phyloP scores from a whole-genome alignment of 176 grass and related monocot genomes.

The bread wheat (Triticum aestivum) region DNA sequence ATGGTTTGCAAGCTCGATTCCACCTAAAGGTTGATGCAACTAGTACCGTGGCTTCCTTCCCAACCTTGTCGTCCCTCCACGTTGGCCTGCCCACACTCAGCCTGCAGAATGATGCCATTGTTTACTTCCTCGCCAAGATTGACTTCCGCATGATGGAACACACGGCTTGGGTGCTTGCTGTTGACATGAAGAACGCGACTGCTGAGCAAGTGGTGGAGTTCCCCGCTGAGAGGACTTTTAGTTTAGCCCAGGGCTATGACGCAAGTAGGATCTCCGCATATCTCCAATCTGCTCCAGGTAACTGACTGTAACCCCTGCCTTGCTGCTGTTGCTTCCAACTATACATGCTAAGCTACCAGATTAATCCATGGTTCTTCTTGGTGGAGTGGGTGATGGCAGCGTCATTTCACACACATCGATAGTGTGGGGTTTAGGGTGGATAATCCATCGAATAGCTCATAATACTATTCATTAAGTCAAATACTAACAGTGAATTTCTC shows the following conservation, averaged over 20 bases:
- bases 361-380: too few species aligned
- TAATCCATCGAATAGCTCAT: too few species aligned
- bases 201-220: neutral
- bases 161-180: neutral
- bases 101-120: neutral
- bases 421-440: too few species aligned
- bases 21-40: neutral
- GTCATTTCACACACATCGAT: neutral
- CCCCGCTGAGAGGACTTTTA: neutral
- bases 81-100: neutral
- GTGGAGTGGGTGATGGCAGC: neutral
- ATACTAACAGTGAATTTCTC: too few species aligned
- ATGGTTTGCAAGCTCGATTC: neutral
- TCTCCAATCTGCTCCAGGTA: neutral
- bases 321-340: neutral
- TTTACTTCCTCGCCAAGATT: neutral
- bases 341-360: neutral
- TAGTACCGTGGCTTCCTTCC: neutral
- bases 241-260: neutral
- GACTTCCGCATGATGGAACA: neutral
- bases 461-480: too few species aligned
- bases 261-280: neutral
- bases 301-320: neutral
- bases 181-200: neutral
- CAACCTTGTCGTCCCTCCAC: neutral